Conservation (phyloP, 441 rosid species). For the Adansonia madagascariensis region DNA sequence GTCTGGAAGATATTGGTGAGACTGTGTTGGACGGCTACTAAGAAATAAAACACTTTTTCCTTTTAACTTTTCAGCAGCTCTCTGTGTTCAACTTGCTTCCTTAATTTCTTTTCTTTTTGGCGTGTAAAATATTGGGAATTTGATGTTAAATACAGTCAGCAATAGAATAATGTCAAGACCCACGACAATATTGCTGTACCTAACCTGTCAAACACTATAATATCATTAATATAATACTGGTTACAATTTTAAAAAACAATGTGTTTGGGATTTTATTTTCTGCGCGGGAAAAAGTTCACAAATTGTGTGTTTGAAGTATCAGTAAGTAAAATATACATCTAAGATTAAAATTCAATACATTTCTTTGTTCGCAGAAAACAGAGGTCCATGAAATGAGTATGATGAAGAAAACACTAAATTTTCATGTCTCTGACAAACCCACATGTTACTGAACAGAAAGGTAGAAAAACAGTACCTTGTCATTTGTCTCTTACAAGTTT, state of each 20-base stretch:
- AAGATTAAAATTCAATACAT: not conserved
- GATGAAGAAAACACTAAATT: not conserved
- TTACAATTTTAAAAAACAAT: not conserved
- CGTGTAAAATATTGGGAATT: not conserved
- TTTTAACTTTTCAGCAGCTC: not conserved
- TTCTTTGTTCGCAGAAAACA: not conserved
- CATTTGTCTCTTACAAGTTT: not conserved
- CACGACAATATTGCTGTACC: not conserved
- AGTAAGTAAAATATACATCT: not conserved
- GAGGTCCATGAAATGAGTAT: not conserved
- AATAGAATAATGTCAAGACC: not conserved
- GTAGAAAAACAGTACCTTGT: not conserved
- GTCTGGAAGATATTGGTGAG: not conserved
- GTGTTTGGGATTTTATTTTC: not conserved
- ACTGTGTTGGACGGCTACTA: not conserved
- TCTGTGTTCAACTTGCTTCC: not conserved
- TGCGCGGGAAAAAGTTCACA: not conserved
- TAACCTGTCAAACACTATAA: not conserved
- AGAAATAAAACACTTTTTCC: not conserved
- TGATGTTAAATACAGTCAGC: slow-evolving; percentile 16
- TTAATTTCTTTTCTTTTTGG: not conserved
- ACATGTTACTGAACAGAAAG: not conserved
- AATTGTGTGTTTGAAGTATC: not conserved
- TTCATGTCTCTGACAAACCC: not conserved
- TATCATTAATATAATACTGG: not conserved